phyloP scores from a whole-genome alignment of 306 rosid genomes.

The Spatholobus suberectus region DNA sequence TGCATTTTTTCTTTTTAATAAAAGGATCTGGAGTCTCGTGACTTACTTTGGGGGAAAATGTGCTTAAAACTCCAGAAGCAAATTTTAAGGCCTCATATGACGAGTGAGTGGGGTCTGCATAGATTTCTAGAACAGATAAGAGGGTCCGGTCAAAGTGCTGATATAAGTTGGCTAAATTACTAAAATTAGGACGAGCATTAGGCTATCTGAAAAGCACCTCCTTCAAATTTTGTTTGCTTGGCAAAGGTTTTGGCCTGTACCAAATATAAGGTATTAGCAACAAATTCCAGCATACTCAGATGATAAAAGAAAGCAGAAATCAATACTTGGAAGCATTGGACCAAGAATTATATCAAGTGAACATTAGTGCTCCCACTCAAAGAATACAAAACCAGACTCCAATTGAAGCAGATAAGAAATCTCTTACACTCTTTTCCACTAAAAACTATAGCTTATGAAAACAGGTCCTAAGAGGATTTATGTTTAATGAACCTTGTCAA shows the following conservation, averaged over 20 bases:
- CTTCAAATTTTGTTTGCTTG: conserved; percentile 81
- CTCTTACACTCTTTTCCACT: background rate
- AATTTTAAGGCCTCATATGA: conserved; percentile 82
- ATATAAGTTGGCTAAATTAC: conserved; percentile 23
- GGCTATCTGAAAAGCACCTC: conserved; percentile 65
- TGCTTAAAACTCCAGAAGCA: conserved; percentile 78
- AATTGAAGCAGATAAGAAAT: background rate
- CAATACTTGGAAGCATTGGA: conserved; percentile 11
- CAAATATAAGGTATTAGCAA: conserved; percentile 32
- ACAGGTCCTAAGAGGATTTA: background rate
- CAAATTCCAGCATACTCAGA: conserved; percentile 2
- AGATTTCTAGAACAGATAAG: conserved; percentile 68
- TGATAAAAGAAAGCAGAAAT: conserved; percentile 15
- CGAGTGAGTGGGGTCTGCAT: conserved; percentile 82
- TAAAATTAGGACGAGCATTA: conserved; percentile 11
- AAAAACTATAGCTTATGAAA: background rate
- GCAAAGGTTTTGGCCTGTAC: conserved; percentile 76
- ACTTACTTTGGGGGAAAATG: conserved; percentile 90
- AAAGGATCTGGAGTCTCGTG: background rate
- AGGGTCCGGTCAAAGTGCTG: conserved; percentile 40
- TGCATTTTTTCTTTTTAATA: background rate
- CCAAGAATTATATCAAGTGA: background rate
- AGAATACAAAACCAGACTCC: background rate
- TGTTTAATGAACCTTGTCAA: conserved; percentile 4
- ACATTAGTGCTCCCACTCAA: background rate